These are phyloP conservation scores for Myriosclerotinia curreyana DNA, from an alignment of 2,329 filamentous ascomycete genomes.

Conservation along the genomic window DNA sequence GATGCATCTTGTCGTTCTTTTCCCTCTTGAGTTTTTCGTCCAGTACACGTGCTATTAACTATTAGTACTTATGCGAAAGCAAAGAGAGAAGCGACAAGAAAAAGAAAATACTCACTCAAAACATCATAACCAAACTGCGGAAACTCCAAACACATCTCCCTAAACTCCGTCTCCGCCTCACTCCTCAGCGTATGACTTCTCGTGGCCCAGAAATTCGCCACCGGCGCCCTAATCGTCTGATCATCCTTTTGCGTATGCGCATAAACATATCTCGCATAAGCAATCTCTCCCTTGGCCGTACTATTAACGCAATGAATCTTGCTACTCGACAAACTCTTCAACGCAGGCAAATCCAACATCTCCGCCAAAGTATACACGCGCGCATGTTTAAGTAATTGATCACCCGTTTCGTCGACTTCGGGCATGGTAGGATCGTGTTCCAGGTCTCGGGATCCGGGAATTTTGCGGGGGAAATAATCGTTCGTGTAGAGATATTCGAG, in stretches of 20 bases:
- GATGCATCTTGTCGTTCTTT: slow-evolving; percentile 52
- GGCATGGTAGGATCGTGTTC: slow-evolving; percentile 66
- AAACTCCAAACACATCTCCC: slow-evolving; percentile 78
- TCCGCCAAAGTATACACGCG: slow-evolving; percentile 86
- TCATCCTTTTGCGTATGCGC: slow-evolving; percentile 69
- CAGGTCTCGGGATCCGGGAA: slow-evolving; percentile 61
- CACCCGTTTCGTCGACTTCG: slow-evolving; percentile 69
- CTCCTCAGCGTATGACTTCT: slow-evolving; percentile 76
- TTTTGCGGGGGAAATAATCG: slow-evolving; percentile 77
- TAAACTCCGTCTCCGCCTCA: slow-evolving; percentile 85
- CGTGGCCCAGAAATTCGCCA: slow-evolving; percentile 88
- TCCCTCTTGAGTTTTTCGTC: slow-evolving; percentile 66
- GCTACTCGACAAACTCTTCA: slow-evolving; percentile 74
- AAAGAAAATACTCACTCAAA: slow-evolving; percentile 56
- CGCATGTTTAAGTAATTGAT: slow-evolving; percentile 83
- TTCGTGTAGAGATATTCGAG: slow-evolving; percentile 81
- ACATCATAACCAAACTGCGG: slow-evolving; percentile 94
- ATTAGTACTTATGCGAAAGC: slow-evolving; percentile 24
- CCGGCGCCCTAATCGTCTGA: slow-evolving; percentile 70
- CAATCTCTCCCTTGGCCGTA: slow-evolving; percentile 84
- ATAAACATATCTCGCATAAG: slow-evolving; percentile 89
- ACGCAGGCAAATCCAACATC: slow-evolving; percentile 64
- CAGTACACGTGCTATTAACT: slow-evolving; percentile 54
- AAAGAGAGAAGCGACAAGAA: neutral
- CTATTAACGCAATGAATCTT: slow-evolving; percentile 93